Conservation (phyloP, 78 protist species). For the Dictyostelium firmibasis region DNA sequence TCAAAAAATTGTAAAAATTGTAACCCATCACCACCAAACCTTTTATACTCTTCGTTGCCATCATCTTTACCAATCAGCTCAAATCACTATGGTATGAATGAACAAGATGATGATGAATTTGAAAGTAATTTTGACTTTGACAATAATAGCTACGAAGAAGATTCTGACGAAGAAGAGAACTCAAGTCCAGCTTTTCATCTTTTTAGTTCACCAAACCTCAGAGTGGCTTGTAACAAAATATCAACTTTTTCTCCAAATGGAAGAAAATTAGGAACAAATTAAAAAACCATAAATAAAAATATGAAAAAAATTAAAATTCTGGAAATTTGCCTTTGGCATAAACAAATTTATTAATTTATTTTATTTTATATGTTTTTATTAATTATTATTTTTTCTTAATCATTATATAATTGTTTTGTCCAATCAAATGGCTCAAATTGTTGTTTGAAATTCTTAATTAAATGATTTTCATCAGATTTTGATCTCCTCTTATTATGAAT, state of each 20-base stretch:
- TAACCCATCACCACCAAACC: background rate
- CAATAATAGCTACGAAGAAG: background rate
- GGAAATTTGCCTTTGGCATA: too few species aligned
- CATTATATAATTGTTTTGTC: slow-evolving; percentile 29
- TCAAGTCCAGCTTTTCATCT: slow-evolving; percentile 7
- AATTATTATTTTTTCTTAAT: background rate
- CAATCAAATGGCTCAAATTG: slow-evolving; percentile 22
- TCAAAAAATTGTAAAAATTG: background rate
- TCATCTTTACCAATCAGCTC: background rate
- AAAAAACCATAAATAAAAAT: background rate
- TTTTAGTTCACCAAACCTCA: slow-evolving; percentile 12
- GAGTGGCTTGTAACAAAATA: slow-evolving; percentile 4
- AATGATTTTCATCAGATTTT: slow-evolving; percentile 10
- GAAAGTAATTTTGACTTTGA: too few species aligned
- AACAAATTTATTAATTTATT: background rate
- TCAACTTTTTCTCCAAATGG: slow-evolving; percentile 1
- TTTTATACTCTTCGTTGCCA: background rate
- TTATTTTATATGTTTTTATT: background rate
- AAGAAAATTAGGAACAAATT: background rate
- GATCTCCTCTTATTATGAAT: slow-evolving; percentile 3
- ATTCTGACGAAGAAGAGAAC: background rate
- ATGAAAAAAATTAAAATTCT: background rate
- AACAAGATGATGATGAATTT: background rate
- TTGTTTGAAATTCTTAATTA: slow-evolving; percentile 10
- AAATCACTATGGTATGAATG: background rate